Conservation (phyloP, 2,329 filamentous ascomycete genomes). For the Calonectria pseudoturangicola region DNA sequence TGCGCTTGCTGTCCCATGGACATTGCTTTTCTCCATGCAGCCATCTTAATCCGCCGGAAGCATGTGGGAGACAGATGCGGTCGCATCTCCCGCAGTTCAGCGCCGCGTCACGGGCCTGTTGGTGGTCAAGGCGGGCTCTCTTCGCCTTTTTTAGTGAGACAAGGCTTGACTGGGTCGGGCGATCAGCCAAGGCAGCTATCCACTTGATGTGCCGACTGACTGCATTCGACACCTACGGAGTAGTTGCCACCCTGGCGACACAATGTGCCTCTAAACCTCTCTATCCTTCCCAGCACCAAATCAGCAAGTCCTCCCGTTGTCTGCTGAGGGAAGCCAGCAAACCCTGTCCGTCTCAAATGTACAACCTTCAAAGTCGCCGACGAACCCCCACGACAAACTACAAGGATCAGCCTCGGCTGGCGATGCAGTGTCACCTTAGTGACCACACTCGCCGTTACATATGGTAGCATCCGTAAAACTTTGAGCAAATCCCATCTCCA, state of each 20-base stretch:
- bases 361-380: constrained; percentile 30
- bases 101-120: constrained; percentile 49
- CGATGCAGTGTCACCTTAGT: constrained; percentile 35
- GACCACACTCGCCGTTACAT: constrained; percentile 37
- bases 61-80: constrained; percentile 44
- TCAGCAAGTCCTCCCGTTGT: constrained; percentile 30
- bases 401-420: constrained; percentile 41
- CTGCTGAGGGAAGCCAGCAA: constrained; percentile 14
- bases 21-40: constrained; percentile 49
- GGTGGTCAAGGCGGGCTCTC: constrained; percentile 48
- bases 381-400: constrained; percentile 45
- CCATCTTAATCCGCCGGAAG: constrained; percentile 45
- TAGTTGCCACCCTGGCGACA: constrained; percentile 39
- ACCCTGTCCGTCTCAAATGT: constrained; percentile 31
- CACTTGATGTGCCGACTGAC: constrained; percentile 43
- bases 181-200: constrained; percentile 50
- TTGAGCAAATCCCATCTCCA: constrained; percentile 23
- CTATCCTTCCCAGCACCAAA: constrained; percentile 23
- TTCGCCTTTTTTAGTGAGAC: constrained; percentile 45
- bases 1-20: constrained; percentile 27
- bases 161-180: constrained; percentile 51
- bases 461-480: constrained; percentile 35
- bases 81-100: constrained; percentile 50
- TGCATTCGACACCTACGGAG: constrained; percentile 36
- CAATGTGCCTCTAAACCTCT: constrained; percentile 17